Evolutionary conservation across 1,139 yeast species (phyloP), one percentile per base, ranked within the genome.

Genomic region (Magnusiomyces ingens): DNA sequence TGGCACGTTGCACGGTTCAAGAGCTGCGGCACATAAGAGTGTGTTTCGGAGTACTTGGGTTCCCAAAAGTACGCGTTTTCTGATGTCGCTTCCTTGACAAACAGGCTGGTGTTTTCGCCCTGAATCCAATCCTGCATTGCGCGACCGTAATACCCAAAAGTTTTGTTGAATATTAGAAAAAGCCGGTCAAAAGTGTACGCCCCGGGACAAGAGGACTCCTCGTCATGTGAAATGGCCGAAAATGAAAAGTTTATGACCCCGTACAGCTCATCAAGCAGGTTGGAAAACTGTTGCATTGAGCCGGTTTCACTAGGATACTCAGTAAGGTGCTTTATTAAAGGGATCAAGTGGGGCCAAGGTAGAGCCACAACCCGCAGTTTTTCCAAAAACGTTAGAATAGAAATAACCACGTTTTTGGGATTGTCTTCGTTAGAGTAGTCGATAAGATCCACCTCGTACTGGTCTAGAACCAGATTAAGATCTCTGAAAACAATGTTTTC

Each of bases 91-190:
- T 3, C 42, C 15, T 13, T 15, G 13, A 4, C 12, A n/a, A 21
- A 21, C 6, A n/a, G 6, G 21, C 21, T 40, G 19, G 18, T 40
- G 19, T n/a, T 40, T n/a, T 10, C 35, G 2, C 15, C 21, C 13
- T 19, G n/a, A 17, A 46, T 46, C 49, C 49, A 46, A 15, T 46
- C 43, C 37, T 46, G 43, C 17, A 32, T 21, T 18, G 37, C 19
- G 4, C 6, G 18, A 4, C 49, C 49, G 13, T 46, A 46, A 26
- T 13, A 37, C 21, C 29, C 22, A 37, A 46, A 46, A 3, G 43
- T 22, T 12, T 46, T 42, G 17, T 46, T 41, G 13, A 46, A 46
- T 26, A 46, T 46, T n/a, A 38, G 19, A 19, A 38, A 19, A 2
- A 46, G 5, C 35, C 21, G 43, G 13, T 38, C 22, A 11, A 46